Conservation (phyloP, 2,329 filamentous ascomycete genomes). For the Trichoderma pleuroti region DNA sequence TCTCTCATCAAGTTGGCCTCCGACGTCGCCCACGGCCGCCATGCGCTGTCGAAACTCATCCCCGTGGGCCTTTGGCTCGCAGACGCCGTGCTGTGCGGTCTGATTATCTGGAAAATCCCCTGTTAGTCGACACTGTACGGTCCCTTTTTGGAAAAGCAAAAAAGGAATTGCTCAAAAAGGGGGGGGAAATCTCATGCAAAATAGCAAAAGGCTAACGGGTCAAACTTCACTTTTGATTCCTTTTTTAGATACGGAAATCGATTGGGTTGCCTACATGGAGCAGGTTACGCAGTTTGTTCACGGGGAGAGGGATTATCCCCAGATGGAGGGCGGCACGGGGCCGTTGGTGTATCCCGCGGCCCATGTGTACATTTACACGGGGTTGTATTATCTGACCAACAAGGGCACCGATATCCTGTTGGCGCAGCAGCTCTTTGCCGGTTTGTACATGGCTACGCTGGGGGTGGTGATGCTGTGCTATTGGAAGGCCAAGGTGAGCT, state of each 20-base stretch:
- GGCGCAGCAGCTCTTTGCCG: conserved; percentile 81
- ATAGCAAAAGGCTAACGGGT: background rate
- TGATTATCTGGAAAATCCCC: conserved; percentile 77
- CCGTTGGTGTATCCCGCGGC: conserved; percentile 92
- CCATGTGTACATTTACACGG: conserved; percentile 87
- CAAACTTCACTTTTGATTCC: background rate
- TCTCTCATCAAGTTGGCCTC: conserved; percentile 33
- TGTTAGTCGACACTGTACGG: conserved; percentile 53
- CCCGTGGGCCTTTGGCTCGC: conserved; percentile 62
- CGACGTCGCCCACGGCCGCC: conserved; percentile 47
- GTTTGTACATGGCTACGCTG: conserved; percentile 73
- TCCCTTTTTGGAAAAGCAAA: background rate
- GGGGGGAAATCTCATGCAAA: background rate
- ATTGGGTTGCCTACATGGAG: conserved; percentile 97
- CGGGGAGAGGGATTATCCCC: conserved; percentile 84
- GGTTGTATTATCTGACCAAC: conserved; percentile 73
- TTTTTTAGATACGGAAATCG: conserved; percentile 81
- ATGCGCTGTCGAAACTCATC: conserved; percentile 48
- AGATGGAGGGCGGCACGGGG: conserved; percentile 83
- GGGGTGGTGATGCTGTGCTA: conserved; percentile 81
- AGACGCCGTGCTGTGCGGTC: conserved; percentile 67
- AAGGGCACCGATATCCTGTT: conserved; percentile 69
- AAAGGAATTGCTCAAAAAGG: background rate
- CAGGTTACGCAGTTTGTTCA: conserved; percentile 75
- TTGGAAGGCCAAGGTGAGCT: conserved; percentile 61